phyloP scores from a whole-genome alignment of 2,329 filamentous ascomycete genomes.

The Volutella citrinella region DNA sequence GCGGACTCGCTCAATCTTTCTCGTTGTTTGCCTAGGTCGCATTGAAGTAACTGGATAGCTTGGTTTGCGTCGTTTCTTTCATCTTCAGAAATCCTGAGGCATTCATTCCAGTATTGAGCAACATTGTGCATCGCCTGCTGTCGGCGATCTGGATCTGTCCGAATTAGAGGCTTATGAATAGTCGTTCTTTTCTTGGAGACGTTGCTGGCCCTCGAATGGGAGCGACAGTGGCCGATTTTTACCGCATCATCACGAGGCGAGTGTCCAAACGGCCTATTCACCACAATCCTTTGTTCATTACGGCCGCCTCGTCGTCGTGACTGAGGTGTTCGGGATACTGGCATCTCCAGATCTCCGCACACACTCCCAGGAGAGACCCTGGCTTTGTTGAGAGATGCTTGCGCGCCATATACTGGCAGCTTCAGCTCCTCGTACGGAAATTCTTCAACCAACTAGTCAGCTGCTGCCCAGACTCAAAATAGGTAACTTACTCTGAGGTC shows the following conservation, averaged over 20 bases:
- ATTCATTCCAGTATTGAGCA: constrained; percentile 33
- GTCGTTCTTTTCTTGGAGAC: constrained; percentile 29
- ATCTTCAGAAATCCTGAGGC: constrained; percentile 27
- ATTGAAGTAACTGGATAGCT: constrained; percentile 27
- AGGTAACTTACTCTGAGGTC: no score
- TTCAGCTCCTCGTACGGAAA: no score
- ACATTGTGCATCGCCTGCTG: constrained; percentile 30
- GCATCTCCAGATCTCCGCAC: constrained; percentile 32
- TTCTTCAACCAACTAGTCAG: no score
- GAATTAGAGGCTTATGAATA: constrained; percentile 11
- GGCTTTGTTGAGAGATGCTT: no score
- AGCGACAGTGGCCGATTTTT: no score
- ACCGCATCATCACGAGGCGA: no score
- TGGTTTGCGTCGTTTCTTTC: constrained; percentile 23
- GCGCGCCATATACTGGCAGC: no score
- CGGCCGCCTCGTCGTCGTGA: no score
- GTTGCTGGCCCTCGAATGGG: constrained; percentile 32
- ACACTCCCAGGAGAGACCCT: constrained; percentile 20
- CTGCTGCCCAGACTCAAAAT: no score
- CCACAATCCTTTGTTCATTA: no score
- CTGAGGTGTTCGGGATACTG: constrained; percentile 20
- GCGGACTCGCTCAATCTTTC: constrained; percentile 15
- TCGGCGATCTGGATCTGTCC: constrained; percentile 22
- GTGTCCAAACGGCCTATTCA: no score
- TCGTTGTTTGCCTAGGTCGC: constrained; percentile 17